Evolutionary conservation across 768 basidiomycete species (phyloP), one percentile per base, ranked within the genome.

Genomic region (Boletus huronensis): DNA sequence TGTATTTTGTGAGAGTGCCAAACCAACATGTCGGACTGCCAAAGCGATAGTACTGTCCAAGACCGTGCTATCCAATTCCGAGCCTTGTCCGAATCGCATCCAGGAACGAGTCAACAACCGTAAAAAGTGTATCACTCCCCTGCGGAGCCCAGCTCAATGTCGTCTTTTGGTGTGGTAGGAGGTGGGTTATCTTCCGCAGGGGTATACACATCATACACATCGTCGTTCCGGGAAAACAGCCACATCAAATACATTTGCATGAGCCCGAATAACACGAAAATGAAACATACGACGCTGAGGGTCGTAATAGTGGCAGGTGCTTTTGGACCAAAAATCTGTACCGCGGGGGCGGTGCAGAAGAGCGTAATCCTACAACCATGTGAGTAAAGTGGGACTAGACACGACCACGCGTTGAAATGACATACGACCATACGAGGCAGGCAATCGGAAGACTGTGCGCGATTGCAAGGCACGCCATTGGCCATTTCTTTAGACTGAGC

Each of bases 381-480:
- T 19, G 6, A 38, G 23, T 26, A 8, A 43, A 17, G 11, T 9
- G 9, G 38, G 29, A 10, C 36, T 17, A 5, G 19, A 23, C 3
- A 9, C n/a, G 3, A n/a, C 6, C 13, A 5, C 4, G 28, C 14
- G 17, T 6, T 6, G 5, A 41, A 14, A 38, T 5, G 36, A 62
- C 55, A 10, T 53, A 62, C 60, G 60, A 58, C 55, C 60, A 61
- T 36, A 50, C 25, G 28, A 62, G 60, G 5, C 17, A 50, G 16
- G 55, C 49, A 7, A 58, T 35, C 0, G 60, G 60, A 16, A 62
- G 55, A 38, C 60, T 48, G 31, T 61, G 59, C 9, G 52, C 52
- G 25, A 53, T 62, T 2, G 59, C 55, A 41, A 61, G 54, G 11
- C 48, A 50, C 0, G 48, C 36, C 44, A 61, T 52, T 7, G 59